These are phyloP conservation scores for Talaromyces piceae DNA, from an alignment of 2,329 filamentous ascomycete genomes.

Conservation along the genomic window DNA sequence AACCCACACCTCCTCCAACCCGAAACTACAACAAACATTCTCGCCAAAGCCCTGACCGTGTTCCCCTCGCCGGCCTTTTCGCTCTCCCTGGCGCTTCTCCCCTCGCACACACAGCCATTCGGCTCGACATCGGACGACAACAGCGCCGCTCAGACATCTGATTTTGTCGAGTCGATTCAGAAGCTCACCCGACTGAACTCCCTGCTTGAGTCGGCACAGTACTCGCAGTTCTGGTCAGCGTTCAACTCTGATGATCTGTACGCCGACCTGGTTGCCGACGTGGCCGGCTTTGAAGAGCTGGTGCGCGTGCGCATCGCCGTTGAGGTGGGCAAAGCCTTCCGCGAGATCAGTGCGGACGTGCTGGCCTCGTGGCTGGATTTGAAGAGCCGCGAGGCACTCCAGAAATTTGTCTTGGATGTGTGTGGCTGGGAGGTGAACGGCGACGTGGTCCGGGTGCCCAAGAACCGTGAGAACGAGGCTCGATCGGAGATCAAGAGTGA, in stretches of 20 bases:
- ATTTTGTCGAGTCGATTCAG: slow-evolving; percentile 76
- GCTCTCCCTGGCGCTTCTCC: slow-evolving; percentile 87
- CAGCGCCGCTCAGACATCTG: slow-evolving; percentile 21
- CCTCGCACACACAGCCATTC: slow-evolving; percentile 66
- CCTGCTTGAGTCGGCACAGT: slow-evolving; percentile 83
- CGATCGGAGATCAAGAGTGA: slow-evolving; percentile 93
- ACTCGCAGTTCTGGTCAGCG: slow-evolving; percentile 85
- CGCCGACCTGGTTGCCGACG: slow-evolving; percentile 89
- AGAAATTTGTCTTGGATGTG: slow-evolving; percentile 75
- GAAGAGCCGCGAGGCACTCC: slow-evolving; percentile 54
- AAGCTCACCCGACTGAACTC: slow-evolving; percentile 79
- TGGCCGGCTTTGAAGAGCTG: slow-evolving; percentile 88
- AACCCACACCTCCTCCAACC: slow-evolving; percentile 97
- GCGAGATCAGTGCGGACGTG: slow-evolving; percentile 60
- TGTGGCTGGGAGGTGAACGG: slow-evolving; percentile 75
- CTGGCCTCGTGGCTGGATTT: slow-evolving; percentile 72
- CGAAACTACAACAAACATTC: slow-evolving; percentile 96
- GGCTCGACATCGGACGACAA: slow-evolving; percentile 29
- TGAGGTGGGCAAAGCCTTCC: slow-evolving; percentile 73
- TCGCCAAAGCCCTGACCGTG: slow-evolving; percentile 94
- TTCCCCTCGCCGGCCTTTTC: slow-evolving; percentile 95
- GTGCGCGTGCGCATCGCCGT: slow-evolving; percentile 84
- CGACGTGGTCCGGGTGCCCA: slow-evolving; percentile 62
- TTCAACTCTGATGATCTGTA: slow-evolving; percentile 92
- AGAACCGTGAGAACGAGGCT: slow-evolving; percentile 96